Percentiles rank a stretch among this genome's conserved stretches.
Evolutionary conservation across 2,329 filamentous ascomycete genomes (phyloP).

Genomic region (Colletotrichum noveboracense): DNA sequence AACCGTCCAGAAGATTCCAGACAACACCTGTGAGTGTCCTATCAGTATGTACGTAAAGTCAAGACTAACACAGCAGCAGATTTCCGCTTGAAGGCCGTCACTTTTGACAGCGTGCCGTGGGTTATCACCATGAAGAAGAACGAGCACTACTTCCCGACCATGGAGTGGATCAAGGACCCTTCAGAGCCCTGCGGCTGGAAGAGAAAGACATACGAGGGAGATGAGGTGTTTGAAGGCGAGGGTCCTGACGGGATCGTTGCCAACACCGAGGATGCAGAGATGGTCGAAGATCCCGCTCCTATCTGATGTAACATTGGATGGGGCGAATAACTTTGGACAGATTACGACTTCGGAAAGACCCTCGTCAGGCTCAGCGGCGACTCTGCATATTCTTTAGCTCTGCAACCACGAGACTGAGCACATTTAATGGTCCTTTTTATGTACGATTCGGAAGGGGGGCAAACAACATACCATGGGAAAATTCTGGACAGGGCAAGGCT

Average conservation of each 20-base stretch:
- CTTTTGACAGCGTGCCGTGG: conserved; percentile 98
- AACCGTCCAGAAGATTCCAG: conserved; percentile 85
- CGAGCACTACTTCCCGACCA: conserved; percentile 87
- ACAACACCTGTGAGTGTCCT: conserved; percentile 79
- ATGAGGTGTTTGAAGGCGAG: conserved; percentile 58
- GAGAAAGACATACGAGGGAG: conserved; percentile 66
- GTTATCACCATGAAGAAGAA: conserved; percentile 99
- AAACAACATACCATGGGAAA: not conserved
- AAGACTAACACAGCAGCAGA: conserved; percentile 52
- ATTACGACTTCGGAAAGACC: not conserved
- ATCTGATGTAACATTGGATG: not conserved
- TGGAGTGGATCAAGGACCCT: conserved; percentile 71
- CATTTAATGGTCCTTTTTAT: not conserved
- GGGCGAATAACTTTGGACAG: not conserved
- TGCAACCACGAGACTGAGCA: not conserved
- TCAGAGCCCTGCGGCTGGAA: conserved; percentile 66
- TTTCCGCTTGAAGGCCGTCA: conserved; percentile 96
- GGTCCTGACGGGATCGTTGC: conserved; percentile 52
- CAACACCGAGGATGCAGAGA: conserved; percentile 47
- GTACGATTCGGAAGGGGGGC: not conserved
- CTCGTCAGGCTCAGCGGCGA: not conserved
- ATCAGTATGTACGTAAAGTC: too few relatives aligned
- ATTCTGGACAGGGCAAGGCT: conserved; percentile 10
- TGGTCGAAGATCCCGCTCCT: conserved; percentile 35
- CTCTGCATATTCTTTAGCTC: not conserved